Evolutionary conservation across 2,329 filamentous ascomycete species (phyloP), one percentile per base, ranked within the genome.

Genomic region (Cadophora sp.): DNA sequence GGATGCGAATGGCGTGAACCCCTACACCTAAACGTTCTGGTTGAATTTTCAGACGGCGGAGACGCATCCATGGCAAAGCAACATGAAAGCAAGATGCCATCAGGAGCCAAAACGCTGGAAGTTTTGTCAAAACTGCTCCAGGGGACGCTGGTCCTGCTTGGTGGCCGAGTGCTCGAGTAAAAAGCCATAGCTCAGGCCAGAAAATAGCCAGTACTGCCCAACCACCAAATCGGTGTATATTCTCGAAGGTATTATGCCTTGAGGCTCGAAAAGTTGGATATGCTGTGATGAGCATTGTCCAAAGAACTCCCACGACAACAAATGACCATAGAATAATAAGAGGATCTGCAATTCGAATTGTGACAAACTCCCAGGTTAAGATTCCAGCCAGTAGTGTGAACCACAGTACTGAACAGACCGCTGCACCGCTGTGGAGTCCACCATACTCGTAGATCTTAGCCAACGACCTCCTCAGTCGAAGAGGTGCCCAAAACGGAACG

Each of bases 41-140:
- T 19, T 78, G 77, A 69, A 89, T 84, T 22, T 78, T 77, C 67
- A 87, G 83, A 70, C 83, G 85, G 37, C 86, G 83, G 31, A 90
- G 82, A 55, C 84, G 80, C 3, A 87, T 74, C 87, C 88, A 91
- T 2, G 88, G 87, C 59, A 86, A 83, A 31, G 87, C 77, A 51
- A 89, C 80, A 68, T 85, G 81, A 40, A 80, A 64, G 9, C 86
- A 87, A 27, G 85, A 84, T 60, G 83, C 68, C 46, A 84, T 67
- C n/a, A 90, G 80, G 71, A 85, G 83, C 85, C 86, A 90, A 78
- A 90, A 87, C 1, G 82, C 79, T 1, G 85, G 86, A 5, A 70
- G 66, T 24, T 71, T 72, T 37, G 66, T 70, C 11, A 76, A 69
- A 4, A 70, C 64, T 12, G 66, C 59, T 8, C 72, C 72, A 22